Base-by-base conservation (phyloP, 352 stramenopile genomes). In the Phytophthora sansomeana region DNA sequence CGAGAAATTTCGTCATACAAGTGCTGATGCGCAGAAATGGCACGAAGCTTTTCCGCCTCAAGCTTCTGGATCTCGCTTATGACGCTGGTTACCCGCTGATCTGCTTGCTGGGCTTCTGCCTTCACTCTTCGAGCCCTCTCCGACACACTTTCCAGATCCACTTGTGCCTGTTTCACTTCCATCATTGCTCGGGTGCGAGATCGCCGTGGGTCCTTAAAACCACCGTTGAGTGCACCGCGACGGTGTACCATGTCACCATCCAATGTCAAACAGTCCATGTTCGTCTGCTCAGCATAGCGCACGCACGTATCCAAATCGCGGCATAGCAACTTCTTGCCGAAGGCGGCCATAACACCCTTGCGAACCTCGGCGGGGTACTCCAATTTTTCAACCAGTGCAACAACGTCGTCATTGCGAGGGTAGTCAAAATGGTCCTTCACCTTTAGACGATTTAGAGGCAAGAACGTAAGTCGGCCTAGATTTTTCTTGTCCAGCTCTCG, bases 201-300 rank as follows among this genome's bases (percentile, higher is more conserved):
- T 65, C 75, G 74, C 53, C 90, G 85, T 10, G 77, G 79, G 58
- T 99, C 97, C 29, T 98, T 96, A 67, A 96, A 99, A 7, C 98
- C 98, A 58, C 98, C 98, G 19, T 98, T 95, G 5, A 99, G 75
- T n/a, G 93, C 96, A 75, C 98, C 98, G 46, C 96, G 95, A 30
- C 96, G 91, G 56, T 98, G 97, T 51, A 99, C 97, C 77, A 99
- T 90, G 71, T 99, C 97, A 44, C 98, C 98, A 38, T 99, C 96
- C 13, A 99, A 77, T 9, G 98, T 99, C 43, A 99, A 87, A 49
- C 97, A 98, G 80, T 99, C 97, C 91, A 99, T 98, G 58, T 96
- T 91, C 4, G 80, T 87, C 52, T 87, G 75, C 72, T 94, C 75
- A 6, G 80, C 77, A 43, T 93, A 96, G 24, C 93, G 76, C 28